phyloP scores from a whole-genome alignment of 73 alveolate genomes.

The Paraurostyla sp. region DNA sequence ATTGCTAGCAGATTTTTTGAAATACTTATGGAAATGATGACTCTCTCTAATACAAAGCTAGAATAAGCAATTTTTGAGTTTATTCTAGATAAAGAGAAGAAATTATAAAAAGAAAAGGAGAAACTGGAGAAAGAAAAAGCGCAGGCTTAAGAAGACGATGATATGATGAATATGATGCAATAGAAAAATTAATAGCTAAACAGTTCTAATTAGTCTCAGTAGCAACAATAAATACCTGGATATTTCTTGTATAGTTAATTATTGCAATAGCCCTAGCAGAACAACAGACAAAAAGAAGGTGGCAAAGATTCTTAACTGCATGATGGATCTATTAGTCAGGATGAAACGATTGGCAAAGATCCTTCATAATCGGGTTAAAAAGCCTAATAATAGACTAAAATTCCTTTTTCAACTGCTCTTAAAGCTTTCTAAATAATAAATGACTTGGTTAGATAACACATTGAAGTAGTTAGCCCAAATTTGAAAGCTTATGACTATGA shows the following conservation, averaged over 20 bases:
- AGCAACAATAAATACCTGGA: neutral
- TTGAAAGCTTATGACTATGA: neutral
- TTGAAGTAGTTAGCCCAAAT: neutral
- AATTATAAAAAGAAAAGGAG: conserved; percentile 23
- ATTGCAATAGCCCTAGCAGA: neutral
- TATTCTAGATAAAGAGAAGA: conserved; percentile 40
- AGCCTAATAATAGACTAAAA: neutral
- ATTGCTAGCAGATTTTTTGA: conserved; percentile 7
- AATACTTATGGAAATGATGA: conserved; percentile 20
- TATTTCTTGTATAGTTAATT: conserved; percentile 16
- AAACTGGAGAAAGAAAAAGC: conserved; percentile 2
- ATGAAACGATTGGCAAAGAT: too few relatives aligned
- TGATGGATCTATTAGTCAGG: neutral
- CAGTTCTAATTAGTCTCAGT: too few relatives aligned
- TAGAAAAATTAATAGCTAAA: neutral
- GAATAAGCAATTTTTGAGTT: conserved; percentile 17
- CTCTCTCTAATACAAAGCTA: conserved; percentile 16
- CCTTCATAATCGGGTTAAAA: too few relatives aligned
- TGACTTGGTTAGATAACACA: neutral
- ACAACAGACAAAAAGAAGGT: neutral
- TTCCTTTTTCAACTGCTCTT: conserved; percentile 40
- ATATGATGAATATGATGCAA: neutral
- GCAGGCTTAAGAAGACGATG: conserved; percentile 14
- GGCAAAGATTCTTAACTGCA: neutral
- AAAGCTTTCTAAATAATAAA: conserved; percentile 17